Evolutionary conservation across 139 green algal genomes (phyloP), one percentile per base, ranked within the genome.

Genomic region (Spirogloea muscicola): DNA sequence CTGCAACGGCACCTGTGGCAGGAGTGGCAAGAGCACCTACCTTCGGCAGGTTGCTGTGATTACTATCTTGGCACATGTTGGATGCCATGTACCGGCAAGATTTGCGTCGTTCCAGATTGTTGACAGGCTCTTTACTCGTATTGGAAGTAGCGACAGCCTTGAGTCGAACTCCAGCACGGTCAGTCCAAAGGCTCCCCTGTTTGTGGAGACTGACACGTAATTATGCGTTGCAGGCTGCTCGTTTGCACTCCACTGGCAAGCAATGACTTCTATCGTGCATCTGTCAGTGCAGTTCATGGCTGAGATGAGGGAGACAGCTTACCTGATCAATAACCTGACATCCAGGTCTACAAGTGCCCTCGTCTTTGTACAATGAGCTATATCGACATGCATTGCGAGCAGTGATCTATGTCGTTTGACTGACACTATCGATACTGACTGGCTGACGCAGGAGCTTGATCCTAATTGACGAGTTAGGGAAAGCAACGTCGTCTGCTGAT

Each of bases 21-120:
- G 72, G 74, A 82, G 74, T 58, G 80, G 79, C 21, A 86, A 86
- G 34, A 85, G 71, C 61, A 88, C 82, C 3, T 65, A 81, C 61
- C 72, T 85, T 44, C 49, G 41, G 2, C 84, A 87, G 71, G 76
- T 87, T 29, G 90, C 87, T 6, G 84, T 98, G 25, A 86, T 91
- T 0, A 83, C 83, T 37, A 87, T 96, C 62, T 87, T 98, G 87
- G 93, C 93, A 1, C 93, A 97, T 78, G 81, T 94, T 1, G 93
- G 93, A 3, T 89, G 62, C 55, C 94, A 86, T 59, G 93, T 98
- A 2, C 93, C 93, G 1, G 92, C 92, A 1, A 61, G 83, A 13
- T 78, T 65, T 0, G 84, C 74, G 21, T 34, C 63, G 10, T 63
- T 97, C 60, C 80, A 77, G 1, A 77, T 90, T 5, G 72, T 95